These are phyloP conservation scores for Mycena olivaceomarginata DNA, from an alignment of 768 basidiomycete genomes.

Conservation along the genomic window DNA sequence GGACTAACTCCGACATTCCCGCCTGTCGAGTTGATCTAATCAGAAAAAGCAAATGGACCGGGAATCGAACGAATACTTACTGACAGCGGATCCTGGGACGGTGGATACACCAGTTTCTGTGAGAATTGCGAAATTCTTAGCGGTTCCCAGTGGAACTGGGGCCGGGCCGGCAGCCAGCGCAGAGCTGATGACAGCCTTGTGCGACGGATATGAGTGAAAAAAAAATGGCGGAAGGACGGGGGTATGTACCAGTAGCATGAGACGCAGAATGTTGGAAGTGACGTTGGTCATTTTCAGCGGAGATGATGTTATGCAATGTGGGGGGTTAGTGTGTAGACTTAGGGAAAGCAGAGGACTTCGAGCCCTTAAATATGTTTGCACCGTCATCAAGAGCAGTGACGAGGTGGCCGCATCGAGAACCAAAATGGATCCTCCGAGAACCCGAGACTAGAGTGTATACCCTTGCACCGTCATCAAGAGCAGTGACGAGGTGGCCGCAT, in stretches of 20 bases:
- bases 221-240: not conserved
- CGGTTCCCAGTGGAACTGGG: slow-evolving; percentile 17
- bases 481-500: slow-evolving; percentile 10
- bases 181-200: too few relatives aligned
- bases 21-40: not conserved
- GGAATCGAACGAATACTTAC: slow-evolving; percentile 6
- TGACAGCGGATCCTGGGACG: slow-evolving; percentile 9
- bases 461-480: slow-evolving; percentile 2
- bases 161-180: slow-evolving; percentile 15
- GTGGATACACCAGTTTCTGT: slow-evolving; percentile 14
- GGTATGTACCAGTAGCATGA: slow-evolving; percentile 7
- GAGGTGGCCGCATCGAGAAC: not conserved
- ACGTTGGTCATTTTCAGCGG: slow-evolving; percentile 2
- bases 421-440: not conserved
- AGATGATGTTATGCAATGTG: not conserved
- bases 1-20: slow-evolving; percentile 27
- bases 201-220: too few relatives aligned
- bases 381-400: slow-evolving; percentile 6
- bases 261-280: not conserved
- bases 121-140: slow-evolving; percentile 15
- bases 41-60: not conserved
- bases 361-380: slow-evolving; percentile 11
- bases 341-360: slow-evolving; percentile 8
- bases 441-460: too few relatives aligned
- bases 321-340: not conserved